Evolutionary conservation across 2,329 filamentous ascomycete genomes (phyloP).

Genomic region (Aspergillus sp.): DNA sequence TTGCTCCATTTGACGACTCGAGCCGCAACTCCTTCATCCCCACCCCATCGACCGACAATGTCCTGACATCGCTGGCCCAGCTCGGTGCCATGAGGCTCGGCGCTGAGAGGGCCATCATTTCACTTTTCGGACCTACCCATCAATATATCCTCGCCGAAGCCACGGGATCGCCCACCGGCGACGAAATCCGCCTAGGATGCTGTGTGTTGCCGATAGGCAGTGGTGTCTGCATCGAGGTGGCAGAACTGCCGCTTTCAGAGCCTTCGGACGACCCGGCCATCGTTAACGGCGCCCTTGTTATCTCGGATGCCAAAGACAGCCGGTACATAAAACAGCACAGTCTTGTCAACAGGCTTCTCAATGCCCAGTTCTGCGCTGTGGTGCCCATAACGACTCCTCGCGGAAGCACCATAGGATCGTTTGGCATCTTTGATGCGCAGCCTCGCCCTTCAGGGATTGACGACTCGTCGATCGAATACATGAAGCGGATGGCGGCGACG

Average conservation of each 20-base stretch:
- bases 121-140: conserved; percentile 55
- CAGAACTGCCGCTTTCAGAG: background rate
- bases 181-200: conserved; percentile 35
- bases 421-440: conserved; percentile 60
- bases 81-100: conserved; percentile 51
- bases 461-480: conserved; percentile 54
- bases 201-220: conserved; percentile 32
- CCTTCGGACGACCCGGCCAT: background rate
- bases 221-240: conserved; percentile 34
- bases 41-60: conserved; percentile 34
- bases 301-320: background rate
- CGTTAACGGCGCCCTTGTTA: background rate
- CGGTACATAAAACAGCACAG: background rate
- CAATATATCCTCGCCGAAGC: conserved; percentile 61
- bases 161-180: conserved; percentile 43
- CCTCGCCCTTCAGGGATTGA: conserved; percentile 39
- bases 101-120: conserved; percentile 52
- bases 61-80: conserved; percentile 56
- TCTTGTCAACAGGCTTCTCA: conserved; percentile 27
- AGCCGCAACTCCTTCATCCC: conserved; percentile 16
- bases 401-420: conserved; percentile 62
- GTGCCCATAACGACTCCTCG: conserved; percentile 63
- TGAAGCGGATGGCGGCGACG: conserved; percentile 61
- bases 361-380: conserved; percentile 55
- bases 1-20: conserved; percentile 21